These are phyloP conservation scores for Podaxis sp. DNA, from an alignment of 768 basidiomycete genomes.

Conservation along the genomic window DNA sequence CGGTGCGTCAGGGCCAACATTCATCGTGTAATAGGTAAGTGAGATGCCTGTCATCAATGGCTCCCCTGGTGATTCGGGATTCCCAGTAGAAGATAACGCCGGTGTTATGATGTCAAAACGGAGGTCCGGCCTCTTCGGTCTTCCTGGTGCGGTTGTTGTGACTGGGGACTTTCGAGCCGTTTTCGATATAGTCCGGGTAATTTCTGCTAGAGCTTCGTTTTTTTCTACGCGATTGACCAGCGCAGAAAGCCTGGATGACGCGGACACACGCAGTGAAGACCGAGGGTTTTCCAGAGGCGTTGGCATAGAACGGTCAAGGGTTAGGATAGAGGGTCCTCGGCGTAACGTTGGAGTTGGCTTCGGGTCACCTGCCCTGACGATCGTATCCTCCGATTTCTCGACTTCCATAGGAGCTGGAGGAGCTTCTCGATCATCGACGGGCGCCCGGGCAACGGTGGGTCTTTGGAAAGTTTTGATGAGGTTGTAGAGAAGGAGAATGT, in stretches of 20 bases:
- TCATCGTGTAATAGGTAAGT: conserved; percentile 27
- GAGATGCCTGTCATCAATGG: conserved; percentile 20
- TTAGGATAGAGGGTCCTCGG: neutral
- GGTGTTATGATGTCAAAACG: conserved; percentile 12
- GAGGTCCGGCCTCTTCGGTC: conserved; percentile 8
- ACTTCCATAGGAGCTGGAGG: neutral
- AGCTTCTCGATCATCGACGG: neutral
- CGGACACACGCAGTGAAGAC: neutral
- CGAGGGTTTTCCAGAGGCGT: neutral
- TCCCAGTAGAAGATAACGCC: neutral
- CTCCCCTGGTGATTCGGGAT: neutral
- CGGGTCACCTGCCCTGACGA: neutral
- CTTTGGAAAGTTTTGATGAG: conserved; percentile 44
- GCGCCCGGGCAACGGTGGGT: neutral
- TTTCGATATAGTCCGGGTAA: conserved; percentile 3
- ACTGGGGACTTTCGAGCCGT: conserved; percentile 1
- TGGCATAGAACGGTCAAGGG: neutral
- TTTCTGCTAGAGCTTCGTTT: neutral
- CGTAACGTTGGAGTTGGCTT: neutral
- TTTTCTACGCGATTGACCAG: conserved; percentile 5
- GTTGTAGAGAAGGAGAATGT: conserved; percentile 56
- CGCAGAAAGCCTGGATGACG: conserved; percentile 9
- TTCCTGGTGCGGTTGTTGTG: neutral
- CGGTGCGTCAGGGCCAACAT: conserved; percentile 12
- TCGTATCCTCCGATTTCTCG: neutral